Percentiles rank a stretch among this genome's conserved stretches.
Conservation (phyloP, 495 filamentous ascomycete species). For the Talaromyces stipitatus region DNA sequence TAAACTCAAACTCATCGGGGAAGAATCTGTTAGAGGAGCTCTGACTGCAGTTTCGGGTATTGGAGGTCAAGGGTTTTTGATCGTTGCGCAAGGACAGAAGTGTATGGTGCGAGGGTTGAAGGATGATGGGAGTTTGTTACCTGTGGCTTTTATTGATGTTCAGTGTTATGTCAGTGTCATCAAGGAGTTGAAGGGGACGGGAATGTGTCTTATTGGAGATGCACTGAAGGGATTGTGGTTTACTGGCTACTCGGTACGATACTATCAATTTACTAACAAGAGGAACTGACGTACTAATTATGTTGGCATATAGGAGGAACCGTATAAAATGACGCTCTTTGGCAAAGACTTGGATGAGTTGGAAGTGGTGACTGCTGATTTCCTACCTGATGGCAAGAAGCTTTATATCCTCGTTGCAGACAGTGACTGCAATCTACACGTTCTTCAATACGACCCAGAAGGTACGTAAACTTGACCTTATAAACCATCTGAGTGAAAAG, state of each 20-base stretch:
- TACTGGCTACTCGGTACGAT: constrained; percentile 70
- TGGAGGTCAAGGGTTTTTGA: constrained; percentile 86
- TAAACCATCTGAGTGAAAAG: background rate
- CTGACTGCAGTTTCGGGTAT: constrained; percentile 81
- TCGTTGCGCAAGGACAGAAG: constrained; percentile 92
- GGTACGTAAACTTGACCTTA: constrained; percentile 31
- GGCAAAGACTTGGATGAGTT: constrained; percentile 72
- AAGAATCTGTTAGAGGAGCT: constrained; percentile 89
- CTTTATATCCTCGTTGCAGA: constrained; percentile 79
- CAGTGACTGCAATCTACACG: constrained; percentile 75
- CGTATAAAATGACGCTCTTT: constrained; percentile 91
- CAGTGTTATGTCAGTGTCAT: constrained; percentile 79
- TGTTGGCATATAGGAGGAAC: constrained; percentile 54
- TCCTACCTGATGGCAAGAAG: constrained; percentile 78
- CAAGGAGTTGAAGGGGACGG: constrained; percentile 74
- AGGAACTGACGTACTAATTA: background rate
- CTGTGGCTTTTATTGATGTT: constrained; percentile 97
- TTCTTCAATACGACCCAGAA: constrained; percentile 92
- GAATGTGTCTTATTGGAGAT: constrained; percentile 78
- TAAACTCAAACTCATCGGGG: constrained; percentile 75
- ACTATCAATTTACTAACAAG: background rate
- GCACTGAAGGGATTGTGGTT: constrained; percentile 93
- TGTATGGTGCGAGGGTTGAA: constrained; percentile 94
- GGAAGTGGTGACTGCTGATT: constrained; percentile 76
- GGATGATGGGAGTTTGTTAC: constrained; percentile 83